Evolutionary conservation across 495 filamentous ascomycete species (phyloP).

Genomic region (Pseudomonodictys pantanalensis): DNA sequence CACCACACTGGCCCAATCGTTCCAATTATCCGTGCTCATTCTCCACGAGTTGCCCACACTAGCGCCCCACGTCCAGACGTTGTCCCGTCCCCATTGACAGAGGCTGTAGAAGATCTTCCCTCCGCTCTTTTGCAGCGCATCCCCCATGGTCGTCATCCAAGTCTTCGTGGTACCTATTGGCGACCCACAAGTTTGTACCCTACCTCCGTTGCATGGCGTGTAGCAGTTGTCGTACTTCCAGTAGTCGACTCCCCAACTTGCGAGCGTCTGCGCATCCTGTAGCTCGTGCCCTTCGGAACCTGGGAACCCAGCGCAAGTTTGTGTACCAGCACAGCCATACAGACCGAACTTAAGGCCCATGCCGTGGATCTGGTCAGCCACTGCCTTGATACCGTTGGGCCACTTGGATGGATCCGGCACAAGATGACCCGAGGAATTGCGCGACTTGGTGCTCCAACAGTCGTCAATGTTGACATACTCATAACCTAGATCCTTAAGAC

Average conservation of each 20-base stretch:
- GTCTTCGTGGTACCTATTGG: conserved; percentile 17
- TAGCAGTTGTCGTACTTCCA: conserved; percentile 36
- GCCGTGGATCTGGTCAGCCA: conserved; percentile 37
- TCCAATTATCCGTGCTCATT: conserved; percentile 28
- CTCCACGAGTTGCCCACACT: conserved; percentile 29
- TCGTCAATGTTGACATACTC: conserved; percentile 38
- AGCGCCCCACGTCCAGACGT: conserved; percentile 28
- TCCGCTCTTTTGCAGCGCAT: conserved; percentile 19
- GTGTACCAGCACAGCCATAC: conserved; percentile 38
- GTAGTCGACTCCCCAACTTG: conserved; percentile 45
- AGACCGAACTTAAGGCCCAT: conserved; percentile 41
- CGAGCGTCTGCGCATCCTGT: conserved; percentile 47
- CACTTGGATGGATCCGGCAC: conserved; percentile 34
- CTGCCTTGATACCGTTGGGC: conserved; percentile 39
- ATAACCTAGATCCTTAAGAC: conserved; percentile 37
- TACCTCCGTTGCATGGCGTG: conserved; percentile 23
- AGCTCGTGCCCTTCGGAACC: conserved; percentile 45
- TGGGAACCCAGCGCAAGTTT: conserved; percentile 37
- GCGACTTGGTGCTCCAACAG: conserved; percentile 29
- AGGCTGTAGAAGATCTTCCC: conserved; percentile 18
- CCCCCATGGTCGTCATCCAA: conserved; percentile 23
- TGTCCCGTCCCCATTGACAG: conserved; percentile 32
- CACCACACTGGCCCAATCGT: conserved; percentile 21
- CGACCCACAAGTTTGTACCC: conserved; percentile 4
- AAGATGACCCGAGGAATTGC: conserved; percentile 26